A percentile compares a stretch with the other conserved stretches of the same genome.
Conservation (phyloP, 2,329 filamentous ascomycete genomes). For the Pestalotiopsis sp. region DNA sequence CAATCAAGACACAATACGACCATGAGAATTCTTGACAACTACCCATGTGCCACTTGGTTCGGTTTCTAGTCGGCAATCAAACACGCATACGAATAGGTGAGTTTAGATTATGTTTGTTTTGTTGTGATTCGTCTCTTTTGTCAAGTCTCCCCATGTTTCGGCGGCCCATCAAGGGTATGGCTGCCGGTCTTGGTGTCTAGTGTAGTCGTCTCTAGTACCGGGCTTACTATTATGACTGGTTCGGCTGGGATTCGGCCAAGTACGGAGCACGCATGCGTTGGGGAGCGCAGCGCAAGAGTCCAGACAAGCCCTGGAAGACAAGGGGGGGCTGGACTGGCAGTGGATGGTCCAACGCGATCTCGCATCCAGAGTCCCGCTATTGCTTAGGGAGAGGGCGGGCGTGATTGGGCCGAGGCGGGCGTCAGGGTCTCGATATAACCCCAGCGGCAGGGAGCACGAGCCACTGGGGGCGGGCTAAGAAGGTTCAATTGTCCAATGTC, state of each 20-base stretch:
- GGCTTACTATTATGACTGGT: background rate
- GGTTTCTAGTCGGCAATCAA: background rate
- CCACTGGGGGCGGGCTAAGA: background rate
- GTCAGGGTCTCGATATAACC: background rate
- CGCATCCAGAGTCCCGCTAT: background rate
- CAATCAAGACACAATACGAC: background rate
- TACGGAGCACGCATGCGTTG: background rate
- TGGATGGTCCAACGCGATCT: background rate
- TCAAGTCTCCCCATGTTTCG: background rate
- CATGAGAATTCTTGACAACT: background rate
- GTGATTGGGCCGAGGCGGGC: background rate
- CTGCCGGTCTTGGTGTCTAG: background rate
- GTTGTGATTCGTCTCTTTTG: background rate
- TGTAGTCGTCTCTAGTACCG: background rate
- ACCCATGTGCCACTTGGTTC: background rate
- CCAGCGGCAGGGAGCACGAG: background rate
- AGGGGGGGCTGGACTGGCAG: background rate
- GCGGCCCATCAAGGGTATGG: background rate
- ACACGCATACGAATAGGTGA: background rate
- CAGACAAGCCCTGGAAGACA: background rate
- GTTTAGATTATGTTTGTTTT: background rate
- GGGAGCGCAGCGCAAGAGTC: background rate
- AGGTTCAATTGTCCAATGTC: background rate
- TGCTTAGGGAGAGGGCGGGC: background rate
- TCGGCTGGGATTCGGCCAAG: background rate